phyloP scores from a whole-genome alignment of 1,284 basidiomycete species.

The Porphyrellus sp. region DNA sequence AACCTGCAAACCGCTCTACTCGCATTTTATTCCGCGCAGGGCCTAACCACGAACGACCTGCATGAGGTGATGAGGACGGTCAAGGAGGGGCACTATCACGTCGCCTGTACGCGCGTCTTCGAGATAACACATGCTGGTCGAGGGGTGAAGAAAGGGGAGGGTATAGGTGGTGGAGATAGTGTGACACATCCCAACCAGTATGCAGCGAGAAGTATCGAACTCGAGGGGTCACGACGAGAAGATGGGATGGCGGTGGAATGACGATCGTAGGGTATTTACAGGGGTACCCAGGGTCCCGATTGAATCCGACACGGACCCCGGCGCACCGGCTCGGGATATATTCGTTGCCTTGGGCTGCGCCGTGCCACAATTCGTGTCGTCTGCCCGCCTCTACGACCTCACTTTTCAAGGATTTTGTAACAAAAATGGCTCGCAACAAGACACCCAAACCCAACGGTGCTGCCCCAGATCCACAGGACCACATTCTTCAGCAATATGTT shows the following conservation, averaged over 20 bases:
- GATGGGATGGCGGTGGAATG: conserved; percentile 30
- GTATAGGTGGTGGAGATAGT: conserved; percentile 83
- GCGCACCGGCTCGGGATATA: conserved; percentile 1
- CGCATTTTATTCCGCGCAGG: conserved; percentile 67
- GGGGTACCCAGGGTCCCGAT: conserved; percentile 21
- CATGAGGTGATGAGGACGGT: conserved; percentile 86
- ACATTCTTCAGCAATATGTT: conserved; percentile 78
- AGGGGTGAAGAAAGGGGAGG: conserved; percentile 87
- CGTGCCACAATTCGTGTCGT: conserved; percentile 31
- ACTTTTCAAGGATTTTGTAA: neutral
- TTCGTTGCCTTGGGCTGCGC: conserved; percentile 10
- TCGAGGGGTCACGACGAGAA: conserved; percentile 46
- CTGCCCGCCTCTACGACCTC: conserved; percentile 19
- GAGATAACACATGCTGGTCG: conserved; percentile 82
- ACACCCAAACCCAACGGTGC: conserved; percentile 33
- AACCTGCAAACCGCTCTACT: conserved; percentile 81
- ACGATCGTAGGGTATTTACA: conserved; percentile 1
- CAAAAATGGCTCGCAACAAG: conserved; percentile 26
- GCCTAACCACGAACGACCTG: conserved; percentile 64
- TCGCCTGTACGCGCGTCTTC: conserved; percentile 96
- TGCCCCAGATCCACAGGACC: conserved; percentile 22
- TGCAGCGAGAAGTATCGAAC: conserved; percentile 64
- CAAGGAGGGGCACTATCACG: conserved; percentile 85
- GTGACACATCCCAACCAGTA: conserved; percentile 95
- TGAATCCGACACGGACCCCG: conserved; percentile 20